These are phyloP conservation scores for Lasiodiplodia sp. DNA, from an alignment of 2,329 filamentous ascomycete genomes.

Conservation along the genomic window DNA sequence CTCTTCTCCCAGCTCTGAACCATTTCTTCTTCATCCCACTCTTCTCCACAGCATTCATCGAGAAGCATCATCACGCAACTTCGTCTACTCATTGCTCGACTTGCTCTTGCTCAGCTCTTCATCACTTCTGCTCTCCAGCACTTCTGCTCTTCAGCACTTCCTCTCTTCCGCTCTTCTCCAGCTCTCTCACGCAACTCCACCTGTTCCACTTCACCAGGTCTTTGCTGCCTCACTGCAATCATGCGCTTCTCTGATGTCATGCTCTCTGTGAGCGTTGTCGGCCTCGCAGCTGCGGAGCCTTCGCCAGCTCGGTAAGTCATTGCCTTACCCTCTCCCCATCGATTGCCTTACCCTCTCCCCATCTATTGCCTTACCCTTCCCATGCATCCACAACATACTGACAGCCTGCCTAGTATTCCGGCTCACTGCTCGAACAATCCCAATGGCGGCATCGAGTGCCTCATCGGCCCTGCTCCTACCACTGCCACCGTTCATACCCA, in stretches of 20 bases:
- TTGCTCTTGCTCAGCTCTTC: not conserved
- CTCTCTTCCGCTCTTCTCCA: not conserved
- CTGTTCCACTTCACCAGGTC: not conserved
- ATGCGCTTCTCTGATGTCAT: not conserved
- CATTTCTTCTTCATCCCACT: not conserved
- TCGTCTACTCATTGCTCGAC: not conserved
- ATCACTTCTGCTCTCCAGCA: not conserved
- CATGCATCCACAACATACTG: no score
- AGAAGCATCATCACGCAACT: not conserved
- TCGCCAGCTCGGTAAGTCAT: no score
- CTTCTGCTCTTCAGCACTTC: not conserved
- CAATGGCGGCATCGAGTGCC: no score
- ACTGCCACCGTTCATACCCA: no score
- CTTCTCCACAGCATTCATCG: not conserved
- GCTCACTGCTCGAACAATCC: no score
- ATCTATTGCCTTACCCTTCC: no score
- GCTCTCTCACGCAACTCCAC: not conserved
- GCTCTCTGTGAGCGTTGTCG: not conserved
- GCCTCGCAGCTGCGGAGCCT: no score
- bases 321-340: no score
- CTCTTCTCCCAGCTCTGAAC: not conserved
- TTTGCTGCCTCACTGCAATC: not conserved
- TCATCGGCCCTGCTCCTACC: no score
- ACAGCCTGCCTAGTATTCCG: no score
- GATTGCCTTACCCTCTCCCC: no score